Evolutionary conservation across 306 rosid species (phyloP).

Genomic region (Casuarina glauca): DNA sequence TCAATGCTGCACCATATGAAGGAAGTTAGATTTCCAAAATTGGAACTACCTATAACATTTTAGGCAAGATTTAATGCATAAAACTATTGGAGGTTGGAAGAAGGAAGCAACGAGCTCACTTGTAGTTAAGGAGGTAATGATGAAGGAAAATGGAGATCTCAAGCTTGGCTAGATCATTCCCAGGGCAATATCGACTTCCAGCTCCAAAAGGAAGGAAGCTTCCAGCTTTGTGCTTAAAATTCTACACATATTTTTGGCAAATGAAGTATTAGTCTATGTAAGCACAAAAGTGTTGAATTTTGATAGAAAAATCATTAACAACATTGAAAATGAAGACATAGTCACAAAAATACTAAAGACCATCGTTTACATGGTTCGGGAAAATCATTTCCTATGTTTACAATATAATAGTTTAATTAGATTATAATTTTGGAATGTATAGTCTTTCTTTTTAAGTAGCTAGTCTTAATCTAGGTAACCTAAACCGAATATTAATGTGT

Average conservation of each 20-base stretch:
- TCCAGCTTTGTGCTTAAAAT: constrained; percentile 48
- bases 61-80: background rate
- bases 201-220: constrained; percentile 62
- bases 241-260: constrained; percentile 33
- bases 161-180: constrained; percentile 58
- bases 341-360: no score
- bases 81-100: background rate
- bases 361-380: no score
- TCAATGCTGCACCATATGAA: constrained; percentile 45
- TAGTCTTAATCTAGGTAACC: no score
- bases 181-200: constrained; percentile 64
- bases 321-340: no score
- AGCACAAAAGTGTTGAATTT: no score
- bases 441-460: background rate
- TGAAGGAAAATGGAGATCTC: constrained; percentile 27
- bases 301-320: no score
- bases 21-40: background rate
- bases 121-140: constrained; percentile 60
- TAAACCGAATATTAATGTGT: no score
- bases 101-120: constrained; percentile 16
- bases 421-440: background rate
- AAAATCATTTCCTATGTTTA: background rate
- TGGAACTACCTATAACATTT: no score
- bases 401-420: background rate
- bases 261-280: background rate